Conservation (phyloP, 202 grass and related monocot species). For the Dendrocalamus latiflorus region DNA sequence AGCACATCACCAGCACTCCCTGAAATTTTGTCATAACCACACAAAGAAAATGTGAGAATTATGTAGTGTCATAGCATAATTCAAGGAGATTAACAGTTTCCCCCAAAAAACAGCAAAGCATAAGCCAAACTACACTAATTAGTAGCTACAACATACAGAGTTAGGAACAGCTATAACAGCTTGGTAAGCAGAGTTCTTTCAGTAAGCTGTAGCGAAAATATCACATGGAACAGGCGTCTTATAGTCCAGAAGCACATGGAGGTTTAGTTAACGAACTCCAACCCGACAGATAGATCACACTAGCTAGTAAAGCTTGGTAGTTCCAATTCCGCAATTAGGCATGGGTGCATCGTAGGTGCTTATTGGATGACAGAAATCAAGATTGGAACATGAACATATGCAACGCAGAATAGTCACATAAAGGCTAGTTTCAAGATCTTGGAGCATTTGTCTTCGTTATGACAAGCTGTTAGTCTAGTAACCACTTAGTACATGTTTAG, state of each 20-base stretch:
- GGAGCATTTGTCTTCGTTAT: neutral
- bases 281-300: neutral
- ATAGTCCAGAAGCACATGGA: neutral
- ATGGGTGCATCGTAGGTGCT: neutral
- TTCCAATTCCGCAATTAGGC: neutral
- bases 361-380: neutral
- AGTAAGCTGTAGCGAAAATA: neutral
- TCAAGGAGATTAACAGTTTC: neutral
- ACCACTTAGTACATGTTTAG: too few species aligned
- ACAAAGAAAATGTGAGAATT: neutral
- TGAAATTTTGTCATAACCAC: slow-evolving; percentile 1
- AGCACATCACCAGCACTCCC: slow-evolving; percentile 89
- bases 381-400: neutral
- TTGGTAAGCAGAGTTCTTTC: neutral
- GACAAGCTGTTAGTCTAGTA: neutral
- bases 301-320: neutral
- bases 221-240: neutral
- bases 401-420: neutral
- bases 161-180: neutral
- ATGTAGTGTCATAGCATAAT: neutral
- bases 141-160: neutral
- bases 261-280: neutral
- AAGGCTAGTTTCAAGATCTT: neutral
- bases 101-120: neutral
- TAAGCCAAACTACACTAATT: neutral